Evolutionary conservation across 257 asterid genomes (phyloP), one percentile per base, ranked within the genome.

Genomic region (Ehretia macrophylla): DNA sequence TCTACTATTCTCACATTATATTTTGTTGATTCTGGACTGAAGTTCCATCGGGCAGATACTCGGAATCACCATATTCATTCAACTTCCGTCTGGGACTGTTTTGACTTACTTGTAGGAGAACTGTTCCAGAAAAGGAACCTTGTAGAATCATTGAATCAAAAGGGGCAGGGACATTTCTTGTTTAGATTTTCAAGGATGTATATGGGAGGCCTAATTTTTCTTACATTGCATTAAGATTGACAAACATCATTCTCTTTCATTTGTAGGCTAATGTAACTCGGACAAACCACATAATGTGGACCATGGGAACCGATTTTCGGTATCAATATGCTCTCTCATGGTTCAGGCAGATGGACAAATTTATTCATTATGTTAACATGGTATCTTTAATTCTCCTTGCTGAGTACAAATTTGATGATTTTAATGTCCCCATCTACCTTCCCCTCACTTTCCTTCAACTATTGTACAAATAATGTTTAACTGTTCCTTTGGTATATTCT

Each of bases 291-390:
- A 67, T 79, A 45, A 79, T 79, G 85, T 79, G 72, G 68, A 75
- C 81, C 55, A 79, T 79, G 85, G 85, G 85, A 60, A 67, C 81
- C 11, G 85, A 79, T 62, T 79, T 79, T 60, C 70, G 70, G 39
- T 79, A 75, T 62, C 85, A 79, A 60, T 79, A 69, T 69, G 81
- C 85, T 2, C 56, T 69, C 52, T 49, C 85, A 23, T 79, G 85
- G 85, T 79, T 79, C 66, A 75, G 79, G 56, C 68, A 79, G 60
- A 72, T 79, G 85, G 85, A 79, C 79, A 79, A 79, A 74, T 78
- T 79, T 64, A 79, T 79, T 51, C 85, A 79, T 65, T 70, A 79
- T 67, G 81, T 75, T 58, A 79, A 79, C 68, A 55, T 68, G 57
- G 82, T 79, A 55, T 56, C 22, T 32, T 42, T 22, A 17, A 42